Percentiles rank a stretch among this genome's conserved stretches.
Conservation (phyloP, 371 early-diverging fungal species). For the Coemansia sp. region DNA sequence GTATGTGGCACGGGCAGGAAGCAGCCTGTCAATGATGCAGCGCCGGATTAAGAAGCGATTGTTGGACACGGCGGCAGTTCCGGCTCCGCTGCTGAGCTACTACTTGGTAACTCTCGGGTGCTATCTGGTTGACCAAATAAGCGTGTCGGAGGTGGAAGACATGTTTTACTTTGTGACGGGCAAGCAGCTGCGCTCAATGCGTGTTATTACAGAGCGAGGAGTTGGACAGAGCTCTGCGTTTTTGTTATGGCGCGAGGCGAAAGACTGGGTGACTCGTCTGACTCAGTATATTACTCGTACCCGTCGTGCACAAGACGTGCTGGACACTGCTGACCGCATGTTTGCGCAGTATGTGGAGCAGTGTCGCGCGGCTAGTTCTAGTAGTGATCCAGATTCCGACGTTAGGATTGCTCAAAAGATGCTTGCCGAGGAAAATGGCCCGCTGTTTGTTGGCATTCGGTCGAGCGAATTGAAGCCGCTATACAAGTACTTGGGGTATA, state of each 20-base stretch:
- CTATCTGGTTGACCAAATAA: not conserved
- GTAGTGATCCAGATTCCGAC: slow-evolving; percentile 2
- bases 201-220: slow-evolving; percentile 4
- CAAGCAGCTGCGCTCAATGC: not conserved
- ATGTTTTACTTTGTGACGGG: slow-evolving; percentile 13
- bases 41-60: slow-evolving; percentile 14
- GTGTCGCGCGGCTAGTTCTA: not conserved
- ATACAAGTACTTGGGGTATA: slow-evolving; percentile 18
- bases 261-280: slow-evolving; percentile 9
- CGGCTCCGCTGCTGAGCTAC: slow-evolving; percentile 24
- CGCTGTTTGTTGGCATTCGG: slow-evolving; percentile 23
- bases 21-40: not conserved
- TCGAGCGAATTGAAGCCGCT: slow-evolving; percentile 23
- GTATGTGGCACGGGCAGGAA: slow-evolving; percentile 12
- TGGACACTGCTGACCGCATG: slow-evolving; percentile 13
- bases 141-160: not conserved
- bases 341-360: not conserved
- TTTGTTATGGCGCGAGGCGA: not conserved
- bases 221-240: not conserved
- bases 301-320: not conserved
- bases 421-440: slow-evolving; percentile 9
- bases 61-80: slow-evolving; percentile 3
- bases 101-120: slow-evolving; percentile 14
- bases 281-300: not conserved
- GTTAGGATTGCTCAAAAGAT: slow-evolving; percentile 10